phyloP scores from a whole-genome alignment of 768 basidiomycete genomes.

The Infundibulicybe gibba region DNA sequence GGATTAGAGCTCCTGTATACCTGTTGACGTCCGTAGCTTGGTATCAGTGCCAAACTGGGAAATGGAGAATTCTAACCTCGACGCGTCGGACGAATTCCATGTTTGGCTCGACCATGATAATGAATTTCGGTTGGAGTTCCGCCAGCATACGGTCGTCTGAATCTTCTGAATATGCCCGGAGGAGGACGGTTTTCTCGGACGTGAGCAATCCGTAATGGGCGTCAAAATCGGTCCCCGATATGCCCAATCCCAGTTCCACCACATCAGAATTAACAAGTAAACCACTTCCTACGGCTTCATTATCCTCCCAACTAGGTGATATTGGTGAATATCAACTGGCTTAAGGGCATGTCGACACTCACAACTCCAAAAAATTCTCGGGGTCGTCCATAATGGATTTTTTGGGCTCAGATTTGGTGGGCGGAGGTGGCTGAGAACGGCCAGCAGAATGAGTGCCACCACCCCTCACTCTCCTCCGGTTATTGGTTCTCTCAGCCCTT shows the following conservation, averaged over 20 bases:
- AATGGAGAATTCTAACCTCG: constrained; percentile 52
- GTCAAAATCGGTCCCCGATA: constrained; percentile 61
- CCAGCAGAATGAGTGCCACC: constrained; percentile 45
- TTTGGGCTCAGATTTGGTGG: constrained; percentile 11
- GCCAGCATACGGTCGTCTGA: constrained; percentile 85
- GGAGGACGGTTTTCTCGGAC: constrained; percentile 77
- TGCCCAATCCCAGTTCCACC: constrained; percentile 33
- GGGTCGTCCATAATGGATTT: constrained; percentile 28
- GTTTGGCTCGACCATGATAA: constrained; percentile 94
- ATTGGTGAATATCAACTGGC: constrained; percentile 33
- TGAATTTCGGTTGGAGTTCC: constrained; percentile 87
- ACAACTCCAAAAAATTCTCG: constrained; percentile 13
- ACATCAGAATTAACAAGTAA: constrained; percentile 22
- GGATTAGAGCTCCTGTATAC: constrained; percentile 85
- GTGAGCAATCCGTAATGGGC: constrained; percentile 74
- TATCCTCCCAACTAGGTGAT: constrained; percentile 5
- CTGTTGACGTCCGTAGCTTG: constrained; percentile 38
- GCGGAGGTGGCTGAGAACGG: constrained; percentile 7
- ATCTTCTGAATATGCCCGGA: constrained; percentile 89
- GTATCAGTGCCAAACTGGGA: background rate
- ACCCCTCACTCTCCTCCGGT: constrained; percentile 73
- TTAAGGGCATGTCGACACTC: too few species aligned
- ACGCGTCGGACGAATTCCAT: constrained; percentile 90
- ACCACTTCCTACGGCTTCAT: constrained; percentile 13
- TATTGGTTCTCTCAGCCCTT: constrained; percentile 53